Conservation (phyloP, 176 grass and related monocot species). For the Echinochloa phyllopogon region DNA sequence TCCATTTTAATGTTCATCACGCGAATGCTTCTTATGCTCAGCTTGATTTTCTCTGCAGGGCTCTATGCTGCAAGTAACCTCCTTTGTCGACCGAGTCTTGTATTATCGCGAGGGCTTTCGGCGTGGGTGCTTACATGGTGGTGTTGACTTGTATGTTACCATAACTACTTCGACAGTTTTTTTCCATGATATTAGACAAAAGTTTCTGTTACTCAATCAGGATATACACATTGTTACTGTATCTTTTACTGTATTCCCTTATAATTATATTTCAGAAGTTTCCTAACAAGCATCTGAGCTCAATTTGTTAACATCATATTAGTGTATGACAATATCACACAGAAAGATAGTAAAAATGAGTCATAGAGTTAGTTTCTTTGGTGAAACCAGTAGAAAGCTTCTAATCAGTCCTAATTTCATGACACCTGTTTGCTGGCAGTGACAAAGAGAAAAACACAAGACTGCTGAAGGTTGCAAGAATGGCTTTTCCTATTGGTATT, state of each 20-base stretch:
- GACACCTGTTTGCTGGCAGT: neutral
- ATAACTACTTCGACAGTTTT: neutral
- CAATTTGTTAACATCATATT: neutral
- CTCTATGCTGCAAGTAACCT: neutral
- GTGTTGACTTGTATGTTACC: neutral
- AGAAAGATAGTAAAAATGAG: neutral
- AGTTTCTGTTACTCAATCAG: neutral
- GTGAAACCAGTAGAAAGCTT: neutral
- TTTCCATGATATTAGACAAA: neutral
- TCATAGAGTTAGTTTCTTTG: neutral
- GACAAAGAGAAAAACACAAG: neutral
- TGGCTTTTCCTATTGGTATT: neutral
- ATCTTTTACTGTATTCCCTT: neutral
- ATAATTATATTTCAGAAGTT: neutral
- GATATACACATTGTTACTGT: neutral
- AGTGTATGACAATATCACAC: neutral
- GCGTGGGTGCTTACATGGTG: constrained; percentile 14
- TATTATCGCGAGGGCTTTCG: constrained; percentile 3
- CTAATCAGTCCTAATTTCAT: neutral
- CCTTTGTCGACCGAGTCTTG: constrained; percentile 1
- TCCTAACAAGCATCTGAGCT: neutral
- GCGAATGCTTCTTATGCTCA: no score
- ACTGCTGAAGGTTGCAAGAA: constrained; percentile 18
- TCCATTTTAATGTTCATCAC: neutral
- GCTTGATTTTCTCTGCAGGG: neutral